A percentile compares a stretch with the other conserved stretches of the same genome.
phyloP scores from a whole-genome alignment of 306 rosid species.

The Cucurbita argyrosperma region DNA sequence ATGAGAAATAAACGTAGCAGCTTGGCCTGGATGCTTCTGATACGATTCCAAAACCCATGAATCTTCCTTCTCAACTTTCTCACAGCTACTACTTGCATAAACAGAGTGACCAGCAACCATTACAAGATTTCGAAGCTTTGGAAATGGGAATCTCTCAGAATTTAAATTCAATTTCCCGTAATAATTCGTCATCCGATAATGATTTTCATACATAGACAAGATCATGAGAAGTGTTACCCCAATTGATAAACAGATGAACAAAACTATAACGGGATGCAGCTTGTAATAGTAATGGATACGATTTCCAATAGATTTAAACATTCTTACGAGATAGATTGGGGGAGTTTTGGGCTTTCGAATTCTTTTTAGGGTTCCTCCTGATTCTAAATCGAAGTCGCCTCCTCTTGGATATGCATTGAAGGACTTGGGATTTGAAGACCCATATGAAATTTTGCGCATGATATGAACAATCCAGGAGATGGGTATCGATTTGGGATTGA shows the following conservation, averaged over 20 bases:
- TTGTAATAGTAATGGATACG: conserved; percentile 43
- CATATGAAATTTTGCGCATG: conserved; percentile 44
- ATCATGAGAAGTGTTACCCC: conserved; percentile 34
- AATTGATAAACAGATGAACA: conserved; percentile 30
- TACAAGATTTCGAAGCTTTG: conserved; percentile 55
- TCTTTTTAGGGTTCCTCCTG: conserved; percentile 34
- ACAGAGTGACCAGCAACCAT: conserved; percentile 96
- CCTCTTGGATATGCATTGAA: conserved; percentile 42
- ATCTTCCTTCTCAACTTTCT: conserved; percentile 65
- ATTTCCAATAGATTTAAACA: conserved; percentile 47
- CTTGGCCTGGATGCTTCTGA: conserved; percentile 88
- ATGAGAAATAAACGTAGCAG: conserved; percentile 64
- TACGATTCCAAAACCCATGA: conserved; percentile 91
- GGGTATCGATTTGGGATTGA: background rate
- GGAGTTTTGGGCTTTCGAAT: conserved; percentile 37
- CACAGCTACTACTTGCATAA: conserved; percentile 67
- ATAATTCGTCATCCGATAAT: conserved; percentile 5
- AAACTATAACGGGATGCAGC: conserved; percentile 39
- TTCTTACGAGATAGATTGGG: conserved; percentile 26
- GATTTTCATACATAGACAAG: conserved; percentile 37
- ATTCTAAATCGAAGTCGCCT: conserved; percentile 65
- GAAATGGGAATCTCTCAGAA: conserved; percentile 35
- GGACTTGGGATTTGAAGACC: conserved; percentile 44
- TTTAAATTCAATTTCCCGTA: conserved; percentile 15
- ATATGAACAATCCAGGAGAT: background rate